Evolutionary conservation across 345 rosid species (phyloP).

Genomic region (Lepidium sativum): DNA sequence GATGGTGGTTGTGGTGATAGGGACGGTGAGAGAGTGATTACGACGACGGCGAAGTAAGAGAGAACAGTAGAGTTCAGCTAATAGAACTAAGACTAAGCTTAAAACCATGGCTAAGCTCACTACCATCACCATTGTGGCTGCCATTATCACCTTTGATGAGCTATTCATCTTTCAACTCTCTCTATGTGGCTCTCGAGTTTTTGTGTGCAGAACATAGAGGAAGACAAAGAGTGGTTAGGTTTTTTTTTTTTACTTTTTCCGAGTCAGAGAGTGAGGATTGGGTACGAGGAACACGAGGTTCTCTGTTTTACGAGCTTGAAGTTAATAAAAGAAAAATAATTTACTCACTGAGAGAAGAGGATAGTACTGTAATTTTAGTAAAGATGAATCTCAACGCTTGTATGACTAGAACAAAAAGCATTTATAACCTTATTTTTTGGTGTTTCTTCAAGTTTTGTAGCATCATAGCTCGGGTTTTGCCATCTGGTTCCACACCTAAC

Average conservation of each 20-base stretch:
- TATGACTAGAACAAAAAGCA: not conserved
- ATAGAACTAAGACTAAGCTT: conserved; percentile 57
- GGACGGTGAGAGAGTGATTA: conserved; percentile 23
- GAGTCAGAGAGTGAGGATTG: conserved; percentile 20
- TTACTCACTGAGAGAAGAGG: not conserved
- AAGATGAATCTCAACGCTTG: not conserved
- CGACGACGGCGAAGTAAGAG: conserved; percentile 53
- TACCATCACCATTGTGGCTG: conserved; percentile 78
- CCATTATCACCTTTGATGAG: conserved; percentile 74
- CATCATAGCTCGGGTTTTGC: conserved; percentile 68
- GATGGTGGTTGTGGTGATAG: conserved; percentile 11
- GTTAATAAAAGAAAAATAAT: not conserved
- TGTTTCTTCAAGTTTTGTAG: conserved; percentile 48
- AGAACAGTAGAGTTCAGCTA: conserved; percentile 85
- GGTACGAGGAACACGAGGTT: conserved; percentile 26
- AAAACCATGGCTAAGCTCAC: conserved; percentile 66
- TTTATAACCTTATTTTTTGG: not conserved
- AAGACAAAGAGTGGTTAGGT: not conserved
- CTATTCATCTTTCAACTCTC: conserved; percentile 45
- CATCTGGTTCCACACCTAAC: conserved; percentile 53
- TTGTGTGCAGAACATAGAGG: not conserved
- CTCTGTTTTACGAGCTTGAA: conserved; percentile 22
- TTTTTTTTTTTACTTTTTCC: not conserved
- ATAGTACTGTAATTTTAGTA: not conserved
- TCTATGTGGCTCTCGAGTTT: not conserved